phyloP scores from a whole-genome alignment of 1,139 yeast species.

The Sugiyamaella pinicola region DNA sequence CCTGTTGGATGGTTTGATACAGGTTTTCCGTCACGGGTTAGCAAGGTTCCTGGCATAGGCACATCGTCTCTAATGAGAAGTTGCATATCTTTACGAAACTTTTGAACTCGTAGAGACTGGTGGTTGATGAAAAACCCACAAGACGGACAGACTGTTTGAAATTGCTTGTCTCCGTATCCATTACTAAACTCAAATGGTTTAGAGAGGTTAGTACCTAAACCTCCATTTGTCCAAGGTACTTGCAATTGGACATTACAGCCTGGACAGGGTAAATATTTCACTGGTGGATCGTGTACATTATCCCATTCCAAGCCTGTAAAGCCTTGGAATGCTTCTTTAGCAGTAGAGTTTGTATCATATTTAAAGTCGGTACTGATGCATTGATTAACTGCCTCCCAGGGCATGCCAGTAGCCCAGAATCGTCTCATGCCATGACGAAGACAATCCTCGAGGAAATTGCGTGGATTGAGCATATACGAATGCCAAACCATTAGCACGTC shows the following conservation, averaged over 20 bases:
- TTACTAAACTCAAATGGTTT: constrained; percentile 7
- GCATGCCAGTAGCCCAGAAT: constrained; percentile 41
- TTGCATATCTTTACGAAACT: constrained; percentile 21
- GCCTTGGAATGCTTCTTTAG: constrained; percentile 22
- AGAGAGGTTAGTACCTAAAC: neutral
- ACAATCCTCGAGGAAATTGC: constrained; percentile 41
- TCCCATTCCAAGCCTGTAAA: constrained; percentile 24
- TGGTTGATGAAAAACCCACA: constrained; percentile 18
- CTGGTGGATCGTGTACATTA: constrained; percentile 20
- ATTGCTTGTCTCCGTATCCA: constrained; percentile 14
- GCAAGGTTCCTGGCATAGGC: constrained; percentile 25
- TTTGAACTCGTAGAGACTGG: constrained; percentile 17
- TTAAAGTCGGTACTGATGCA: constrained; percentile 37
- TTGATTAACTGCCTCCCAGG: constrained; percentile 36
- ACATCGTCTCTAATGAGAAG: constrained; percentile 6
- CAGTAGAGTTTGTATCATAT: constrained; percentile 32
- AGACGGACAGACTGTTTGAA: constrained; percentile 15
- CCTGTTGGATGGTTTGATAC: neutral
- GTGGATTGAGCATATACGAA: constrained; percentile 42
- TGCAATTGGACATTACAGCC: constrained; percentile 2
- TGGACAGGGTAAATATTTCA: constrained; percentile 6
- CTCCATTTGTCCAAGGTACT: constrained; percentile 13
- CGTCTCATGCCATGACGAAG: constrained; percentile 36
- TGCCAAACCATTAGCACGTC: constrained; percentile 51
- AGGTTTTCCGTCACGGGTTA: constrained; percentile 8